Conservation (phyloP, 2,329 filamentous ascomycete genomes). For the Pseudogymnoascus destructans region DNA sequence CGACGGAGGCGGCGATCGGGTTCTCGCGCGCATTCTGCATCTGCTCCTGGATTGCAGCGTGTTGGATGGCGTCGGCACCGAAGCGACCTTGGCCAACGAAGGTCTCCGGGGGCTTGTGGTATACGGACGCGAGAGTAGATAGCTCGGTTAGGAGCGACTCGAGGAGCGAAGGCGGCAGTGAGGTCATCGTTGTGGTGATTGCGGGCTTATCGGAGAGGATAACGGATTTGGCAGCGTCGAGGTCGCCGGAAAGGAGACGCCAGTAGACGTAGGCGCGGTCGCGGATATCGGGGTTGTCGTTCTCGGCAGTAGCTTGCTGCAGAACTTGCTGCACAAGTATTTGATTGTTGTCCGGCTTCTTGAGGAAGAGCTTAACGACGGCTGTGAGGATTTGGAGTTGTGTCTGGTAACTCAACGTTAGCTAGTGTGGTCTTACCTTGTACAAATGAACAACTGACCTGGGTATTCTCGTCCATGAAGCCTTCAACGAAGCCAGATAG, state of each 20-base stretch:
- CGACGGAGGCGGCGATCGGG: constrained; percentile 76
- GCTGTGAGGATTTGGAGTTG: constrained; percentile 95
- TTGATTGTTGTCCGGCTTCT: constrained; percentile 88
- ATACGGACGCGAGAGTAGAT: constrained; percentile 90
- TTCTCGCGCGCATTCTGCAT: constrained; percentile 85
- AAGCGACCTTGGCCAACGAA: constrained; percentile 93
- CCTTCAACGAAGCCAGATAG: constrained; percentile 80
- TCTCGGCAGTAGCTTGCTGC: constrained; percentile 82
- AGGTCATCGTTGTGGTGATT: constrained; percentile 88
- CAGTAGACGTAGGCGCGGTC: constrained; percentile 98
- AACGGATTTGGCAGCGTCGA: constrained; percentile 83
- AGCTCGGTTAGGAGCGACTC: constrained; percentile 86
- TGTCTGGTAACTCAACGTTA: constrained; percentile 42
- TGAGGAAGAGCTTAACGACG: constrained; percentile 93
- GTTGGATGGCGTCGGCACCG: constrained; percentile 86
- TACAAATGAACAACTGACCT: constrained; percentile 39
- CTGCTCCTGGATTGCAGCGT: constrained; percentile 92
- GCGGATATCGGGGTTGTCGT: constrained; percentile 93
- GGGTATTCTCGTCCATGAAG: constrained; percentile 93
- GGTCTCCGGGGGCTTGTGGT: constrained; percentile 96
- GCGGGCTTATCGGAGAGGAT: constrained; percentile 88
- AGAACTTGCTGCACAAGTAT: constrained; percentile 87
- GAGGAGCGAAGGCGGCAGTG: constrained; percentile 67
- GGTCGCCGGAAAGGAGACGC: constrained; percentile 85
- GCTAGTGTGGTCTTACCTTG: background rate